phyloP scores from a whole-genome alignment of 2,329 filamentous ascomycete species.

The Apiospora malaysiana region DNA sequence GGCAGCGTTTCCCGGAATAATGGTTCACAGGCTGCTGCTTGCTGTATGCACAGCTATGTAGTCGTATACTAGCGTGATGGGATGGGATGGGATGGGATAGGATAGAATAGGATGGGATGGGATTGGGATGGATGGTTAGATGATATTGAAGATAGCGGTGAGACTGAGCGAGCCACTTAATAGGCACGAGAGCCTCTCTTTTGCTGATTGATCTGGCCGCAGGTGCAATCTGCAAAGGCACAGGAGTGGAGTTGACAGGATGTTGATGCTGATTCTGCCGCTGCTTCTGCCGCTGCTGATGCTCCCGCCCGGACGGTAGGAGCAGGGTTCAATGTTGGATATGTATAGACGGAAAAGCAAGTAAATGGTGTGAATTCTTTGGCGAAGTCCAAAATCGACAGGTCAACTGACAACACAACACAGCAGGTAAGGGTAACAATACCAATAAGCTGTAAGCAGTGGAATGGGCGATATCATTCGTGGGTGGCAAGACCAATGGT shows the following conservation, averaged over 20 bases:
- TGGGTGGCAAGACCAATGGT: slow-evolving; percentile 8
- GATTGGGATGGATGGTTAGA: neutral
- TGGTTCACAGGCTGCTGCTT: neutral
- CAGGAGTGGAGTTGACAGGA: slow-evolving; percentile 8
- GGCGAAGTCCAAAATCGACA: neutral
- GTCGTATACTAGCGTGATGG: neutral
- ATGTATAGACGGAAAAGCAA: neutral
- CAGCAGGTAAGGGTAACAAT: neutral
- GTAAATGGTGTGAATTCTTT: neutral
- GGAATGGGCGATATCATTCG: slow-evolving; percentile 3
- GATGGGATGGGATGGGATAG: too few relatives aligned
- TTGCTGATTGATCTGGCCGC: neutral
- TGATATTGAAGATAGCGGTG: neutral
- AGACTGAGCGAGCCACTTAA: slow-evolving; percentile 16
- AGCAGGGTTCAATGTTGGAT: neutral
- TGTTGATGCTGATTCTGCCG: neutral
- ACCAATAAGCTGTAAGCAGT: neutral
- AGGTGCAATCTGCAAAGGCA: neutral
- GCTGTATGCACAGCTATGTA: slow-evolving; percentile 8
- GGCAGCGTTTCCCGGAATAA: neutral
- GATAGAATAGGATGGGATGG: too few relatives aligned
- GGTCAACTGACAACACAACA: slow-evolving; percentile 11
- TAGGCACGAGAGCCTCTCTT: slow-evolving; percentile 4
- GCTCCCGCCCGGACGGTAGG: slow-evolving; percentile 13
- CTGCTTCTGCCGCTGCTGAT: neutral